A percentile compares a stretch with the other conserved stretches of the same genome.
phyloP scores from a whole-genome alignment of 2,329 filamentous ascomycete species.

The Teratosphaeria destructans region DNA sequence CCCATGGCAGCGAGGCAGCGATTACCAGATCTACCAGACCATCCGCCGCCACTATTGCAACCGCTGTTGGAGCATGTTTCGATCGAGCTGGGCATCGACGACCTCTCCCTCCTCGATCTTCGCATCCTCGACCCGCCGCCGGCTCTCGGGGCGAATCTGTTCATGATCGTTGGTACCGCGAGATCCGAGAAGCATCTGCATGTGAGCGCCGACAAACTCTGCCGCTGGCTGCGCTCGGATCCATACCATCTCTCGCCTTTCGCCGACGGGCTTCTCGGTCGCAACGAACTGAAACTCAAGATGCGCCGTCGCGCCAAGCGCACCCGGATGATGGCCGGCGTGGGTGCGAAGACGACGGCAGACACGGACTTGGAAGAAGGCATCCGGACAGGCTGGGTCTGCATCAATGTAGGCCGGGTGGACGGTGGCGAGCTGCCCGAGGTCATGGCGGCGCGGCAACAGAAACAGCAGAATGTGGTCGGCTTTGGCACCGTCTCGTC shows the following conservation, averaged over 20 bases:
- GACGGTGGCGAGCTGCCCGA: conserved; percentile 57
- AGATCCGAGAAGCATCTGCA: conserved; percentile 90
- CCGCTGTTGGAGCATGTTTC: conserved; percentile 69
- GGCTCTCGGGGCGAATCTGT: conserved; percentile 73
- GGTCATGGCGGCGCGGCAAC: conserved; percentile 20
- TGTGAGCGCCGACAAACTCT: conserved; percentile 78
- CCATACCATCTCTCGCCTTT: conserved; percentile 58
- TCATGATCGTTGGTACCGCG: conserved; percentile 89
- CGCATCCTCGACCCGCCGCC: conserved; percentile 75
- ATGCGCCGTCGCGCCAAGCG: conserved; percentile 69
- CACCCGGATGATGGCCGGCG: conserved; percentile 67
- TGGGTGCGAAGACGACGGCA: conserved; percentile 47
- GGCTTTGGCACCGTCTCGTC: conserved; percentile 59
- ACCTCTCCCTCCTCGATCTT: conserved; percentile 70
- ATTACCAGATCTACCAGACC: conserved; percentile 54
- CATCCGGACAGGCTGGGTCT: conserved; percentile 90
- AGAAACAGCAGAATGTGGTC: conserved; percentile 48
- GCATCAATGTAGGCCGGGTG: conserved; percentile 72
- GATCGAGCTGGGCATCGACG: conserved; percentile 76
- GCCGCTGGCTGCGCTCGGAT: conserved; percentile 68
- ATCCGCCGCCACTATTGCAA: conserved; percentile 60
- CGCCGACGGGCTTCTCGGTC: conserved; percentile 79
- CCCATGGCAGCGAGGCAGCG: conserved; percentile 43
- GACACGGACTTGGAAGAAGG: conserved; percentile 64
- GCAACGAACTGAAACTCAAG: conserved; percentile 85